Conservation (phyloP, 306 rosid genomes). For the Ormosia semicastrata region DNA sequence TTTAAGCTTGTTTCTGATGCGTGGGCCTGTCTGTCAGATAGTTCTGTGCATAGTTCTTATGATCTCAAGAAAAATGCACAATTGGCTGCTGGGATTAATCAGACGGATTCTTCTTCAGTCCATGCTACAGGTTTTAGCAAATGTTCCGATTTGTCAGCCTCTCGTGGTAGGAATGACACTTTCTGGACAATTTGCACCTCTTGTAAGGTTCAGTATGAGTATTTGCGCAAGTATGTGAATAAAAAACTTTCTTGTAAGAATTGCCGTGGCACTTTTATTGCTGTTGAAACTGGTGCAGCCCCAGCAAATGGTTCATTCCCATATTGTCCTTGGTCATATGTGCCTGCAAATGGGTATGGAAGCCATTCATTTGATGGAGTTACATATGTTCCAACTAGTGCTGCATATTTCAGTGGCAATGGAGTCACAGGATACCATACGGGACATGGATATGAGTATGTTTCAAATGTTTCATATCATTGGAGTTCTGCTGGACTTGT, state of each 20-base stretch:
- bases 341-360: slow-evolving; percentile 71
- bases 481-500: slow-evolving; percentile 63
- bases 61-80: slow-evolving; percentile 77
- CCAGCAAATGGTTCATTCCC: slow-evolving; percentile 95
- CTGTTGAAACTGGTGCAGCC: slow-evolving; percentile 86
- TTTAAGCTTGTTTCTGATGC: slow-evolving; percentile 97
- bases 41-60: slow-evolving; percentile 54
- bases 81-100: slow-evolving; percentile 39
- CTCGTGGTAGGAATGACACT: slow-evolving; percentile 68
- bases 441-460: slow-evolving; percentile 69
- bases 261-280: slow-evolving; percentile 83
- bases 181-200: slow-evolving; percentile 98
- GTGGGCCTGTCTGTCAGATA: slow-evolving; percentile 79
- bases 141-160: slow-evolving; percentile 50
- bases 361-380: slow-evolving; percentile 76
- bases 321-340: slow-evolving; percentile 75
- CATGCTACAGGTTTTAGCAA: slow-evolving; percentile 56
- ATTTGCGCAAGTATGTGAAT: slow-evolving; percentile 92
- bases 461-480: slow-evolving; percentile 79
- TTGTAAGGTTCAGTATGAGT: slow-evolving; percentile 96
- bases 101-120: slow-evolving; percentile 56
- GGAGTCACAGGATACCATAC: slow-evolving; percentile 67
- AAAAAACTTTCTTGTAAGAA: slow-evolving; percentile 95
- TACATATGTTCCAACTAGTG: slow-evolving; percentile 69
- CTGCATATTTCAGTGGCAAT: slow-evolving; percentile 59